Evolutionary conservation across 2,329 filamentous ascomycete species (phyloP), one percentile per base, ranked within the genome.

Genomic region (Balansia obtecta): DNA sequence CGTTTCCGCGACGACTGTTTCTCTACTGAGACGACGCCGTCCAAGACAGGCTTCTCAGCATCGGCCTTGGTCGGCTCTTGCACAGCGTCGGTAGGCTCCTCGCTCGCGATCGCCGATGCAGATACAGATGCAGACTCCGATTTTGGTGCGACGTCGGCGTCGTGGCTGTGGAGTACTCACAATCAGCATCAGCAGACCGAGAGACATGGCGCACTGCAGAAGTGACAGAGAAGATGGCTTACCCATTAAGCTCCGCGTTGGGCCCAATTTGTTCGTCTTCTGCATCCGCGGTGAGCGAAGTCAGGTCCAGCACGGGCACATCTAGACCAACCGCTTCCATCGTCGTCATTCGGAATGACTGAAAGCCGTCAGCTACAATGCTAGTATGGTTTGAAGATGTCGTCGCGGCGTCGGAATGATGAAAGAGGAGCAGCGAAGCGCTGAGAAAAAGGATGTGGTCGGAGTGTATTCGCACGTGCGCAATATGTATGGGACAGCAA

Each of bases 281-380:
- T n/a, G 53, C 45, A 48, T 55, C 57, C 27, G 56, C 54, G 42
- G 63, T 60, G 40, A 52, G 58, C 61, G 70, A 65, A 68, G 79
- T 81, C 60, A 74, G 65, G 60, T 76, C 75, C 60, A 64, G 57
- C 56, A 62, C 55, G 54, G 65, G 58, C 49, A 63, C 60, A 59
- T 75, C 68, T 54, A 69, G 63, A 44, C 63, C 65, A 54, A 72
- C 70, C 57, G 74, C 74, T 55, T 74, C 71, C 75, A 79, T 78
- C 61, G 70, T 70, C 71, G 72, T 71, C 68, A 71, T 72, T 66
- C 37, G 42, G 12, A n/a, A 33, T 16, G 20, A 49, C 32, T 32
- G 18, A 10, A 20, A 38, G 18, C 22, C 15, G 12, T 49, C 32
- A 18, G n/a, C 15, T 52, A 32, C 45, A n/a, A 13, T 13, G 6